phyloP scores from a whole-genome alignment of 352 stramenopile genomes.

The Phytophthora multivora region DNA sequence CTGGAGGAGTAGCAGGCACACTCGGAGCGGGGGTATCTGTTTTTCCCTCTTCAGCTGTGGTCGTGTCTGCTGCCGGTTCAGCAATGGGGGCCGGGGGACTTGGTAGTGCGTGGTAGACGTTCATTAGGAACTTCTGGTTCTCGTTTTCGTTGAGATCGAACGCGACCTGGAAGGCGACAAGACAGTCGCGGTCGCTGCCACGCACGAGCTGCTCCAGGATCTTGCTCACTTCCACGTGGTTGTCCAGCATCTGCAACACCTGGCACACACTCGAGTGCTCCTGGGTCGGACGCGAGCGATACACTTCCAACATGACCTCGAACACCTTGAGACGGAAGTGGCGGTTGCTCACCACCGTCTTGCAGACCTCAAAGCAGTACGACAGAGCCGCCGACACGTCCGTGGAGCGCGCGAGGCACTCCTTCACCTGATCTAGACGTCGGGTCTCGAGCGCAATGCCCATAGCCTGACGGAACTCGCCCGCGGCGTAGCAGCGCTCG shows the following conservation, averaged over 20 bases:
- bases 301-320: conserved; percentile 89
- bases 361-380: conserved; percentile 95
- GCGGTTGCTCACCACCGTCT: conserved; percentile 92
- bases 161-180: conserved; percentile 97
- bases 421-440: conserved; percentile 92
- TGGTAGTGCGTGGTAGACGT: conserved; percentile 89
- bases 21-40: conserved; percentile 33
- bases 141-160: conserved; percentile 98
- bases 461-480: conserved; percentile 96
- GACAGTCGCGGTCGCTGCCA: conserved; percentile 63
- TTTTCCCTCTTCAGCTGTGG: conserved; percentile 46
- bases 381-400: conserved; percentile 80
- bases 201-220: conserved; percentile 90
- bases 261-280: conserved; percentile 84
- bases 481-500: conserved; percentile 94
- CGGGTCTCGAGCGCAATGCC: conserved; percentile 97
- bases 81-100: conserved; percentile 48
- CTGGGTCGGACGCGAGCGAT: conserved; percentile 60
- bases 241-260: conserved; percentile 90
- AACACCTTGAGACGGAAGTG: conserved; percentile 96
- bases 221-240: conserved; percentile 81
- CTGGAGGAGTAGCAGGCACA: conserved; percentile 39
- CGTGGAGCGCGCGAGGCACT: conserved; percentile 87
- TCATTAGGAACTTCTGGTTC: conserved; percentile 97
- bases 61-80: conserved; percentile 24